A percentile compares a stretch with the other conserved stretches of the same genome.
Evolutionary conservation across 768 basidiomycete species (phyloP).

Genomic region (Agrocybe praecox): DNA sequence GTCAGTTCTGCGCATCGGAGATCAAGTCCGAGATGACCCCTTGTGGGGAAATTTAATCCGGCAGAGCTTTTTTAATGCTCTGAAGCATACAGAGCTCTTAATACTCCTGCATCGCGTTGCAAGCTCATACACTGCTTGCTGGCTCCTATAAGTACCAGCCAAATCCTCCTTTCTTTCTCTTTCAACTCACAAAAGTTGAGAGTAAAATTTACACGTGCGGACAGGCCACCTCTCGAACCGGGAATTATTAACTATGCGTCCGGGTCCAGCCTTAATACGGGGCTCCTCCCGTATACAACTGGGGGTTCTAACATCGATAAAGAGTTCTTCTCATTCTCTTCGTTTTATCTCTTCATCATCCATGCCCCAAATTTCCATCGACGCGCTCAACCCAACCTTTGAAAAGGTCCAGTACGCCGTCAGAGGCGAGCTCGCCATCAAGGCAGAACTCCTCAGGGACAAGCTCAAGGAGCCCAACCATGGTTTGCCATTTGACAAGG

Average conservation of each 20-base stretch:
- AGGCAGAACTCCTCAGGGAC: slow-evolving; percentile 82
- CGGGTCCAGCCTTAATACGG: slow-evolving; percentile 14
- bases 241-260: slow-evolving; percentile 8
- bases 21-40: neutral
- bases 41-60: neutral
- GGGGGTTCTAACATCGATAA: slow-evolving; percentile 18
- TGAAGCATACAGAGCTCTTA: neutral
- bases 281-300: slow-evolving; percentile 5
- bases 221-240: neutral
- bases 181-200: neutral
- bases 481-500: slow-evolving; percentile 79
- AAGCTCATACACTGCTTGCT: neutral
- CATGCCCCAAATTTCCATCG: slow-evolving; percentile 64
- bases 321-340: slow-evolving; percentile 4
- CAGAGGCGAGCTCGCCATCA: slow-evolving; percentile 94
- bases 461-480: slow-evolving; percentile 59
- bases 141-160: neutral
- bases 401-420: slow-evolving; percentile 95
- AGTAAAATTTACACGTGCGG: slow-evolving; percentile 1
- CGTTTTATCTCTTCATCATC: slow-evolving; percentile 19
- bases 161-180: neutral
- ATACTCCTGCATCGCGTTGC: neutral
- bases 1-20: neutral
- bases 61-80: neutral
- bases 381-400: slow-evolving; percentile 82